Conservation (phyloP, 495 filamentous ascomycete species). For the Corynascus novoguineensis region DNA sequence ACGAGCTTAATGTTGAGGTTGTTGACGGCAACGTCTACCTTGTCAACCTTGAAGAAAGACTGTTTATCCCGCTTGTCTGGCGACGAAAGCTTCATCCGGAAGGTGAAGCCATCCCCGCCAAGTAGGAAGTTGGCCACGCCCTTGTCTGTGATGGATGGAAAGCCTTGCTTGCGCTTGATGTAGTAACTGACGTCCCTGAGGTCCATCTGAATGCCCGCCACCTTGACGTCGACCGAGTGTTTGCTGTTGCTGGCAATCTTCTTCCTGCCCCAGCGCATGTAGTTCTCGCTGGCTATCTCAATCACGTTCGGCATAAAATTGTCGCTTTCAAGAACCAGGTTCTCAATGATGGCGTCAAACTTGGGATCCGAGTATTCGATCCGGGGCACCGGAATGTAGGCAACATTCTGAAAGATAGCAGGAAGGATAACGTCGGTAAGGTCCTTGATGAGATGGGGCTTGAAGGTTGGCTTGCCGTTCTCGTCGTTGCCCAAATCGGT, state of each 20-base stretch:
- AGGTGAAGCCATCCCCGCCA: conserved; percentile 79
- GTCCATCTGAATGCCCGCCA: conserved; percentile 86
- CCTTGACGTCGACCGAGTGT: conserved; percentile 77
- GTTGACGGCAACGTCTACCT: conserved; percentile 76
- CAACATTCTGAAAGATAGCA: conserved; percentile 73
- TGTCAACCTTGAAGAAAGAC: conserved; percentile 91
- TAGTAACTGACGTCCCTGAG: conserved; percentile 89
- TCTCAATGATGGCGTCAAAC: conserved; percentile 87
- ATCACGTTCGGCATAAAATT: conserved; percentile 95
- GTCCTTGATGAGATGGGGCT: conserved; percentile 86
- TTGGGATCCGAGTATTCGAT: conserved; percentile 87
- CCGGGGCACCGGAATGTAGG: conserved; percentile 88
- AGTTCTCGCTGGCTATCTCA: conserved; percentile 88
- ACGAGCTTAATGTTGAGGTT: conserved; percentile 84
- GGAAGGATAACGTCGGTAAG: conserved; percentile 82
- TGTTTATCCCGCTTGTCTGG: conserved; percentile 69
- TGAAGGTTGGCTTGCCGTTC: conserved; percentile 80
- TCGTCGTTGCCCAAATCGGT: conserved; percentile 72
- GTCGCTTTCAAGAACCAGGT: conserved; percentile 90
- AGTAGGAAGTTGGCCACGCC: conserved; percentile 89
- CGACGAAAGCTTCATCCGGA: conserved; percentile 85
- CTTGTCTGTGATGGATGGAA: conserved; percentile 81
- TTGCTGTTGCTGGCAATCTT: conserved; percentile 62
- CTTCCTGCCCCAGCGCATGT: conserved; percentile 94
- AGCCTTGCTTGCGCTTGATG: conserved; percentile 92